Evolutionary conservation across 305 asterid species (phyloP), one percentile per base, ranked within the genome.

Genomic region (Ajuga reptans): DNA sequence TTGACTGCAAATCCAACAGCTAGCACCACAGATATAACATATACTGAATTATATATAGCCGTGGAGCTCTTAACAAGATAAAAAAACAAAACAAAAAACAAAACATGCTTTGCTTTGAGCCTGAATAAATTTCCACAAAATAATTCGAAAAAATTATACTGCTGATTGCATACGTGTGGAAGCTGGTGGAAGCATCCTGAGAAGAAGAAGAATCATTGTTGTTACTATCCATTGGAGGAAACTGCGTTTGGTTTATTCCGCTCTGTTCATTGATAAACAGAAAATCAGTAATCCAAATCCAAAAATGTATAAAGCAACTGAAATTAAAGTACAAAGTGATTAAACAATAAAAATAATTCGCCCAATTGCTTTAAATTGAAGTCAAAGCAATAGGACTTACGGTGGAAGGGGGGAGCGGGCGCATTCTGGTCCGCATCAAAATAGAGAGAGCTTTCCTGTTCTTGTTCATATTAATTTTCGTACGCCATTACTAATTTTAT

Each of bases 371-470:
- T 43, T 42, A 41, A 68, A 58, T 50, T 42, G 11, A 59, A 34
- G 79, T 43, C 10, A 45, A 56, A 64, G 50, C 58, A 64, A 31
- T 21, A 31, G 58, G 45, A 61, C 82, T 77, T 71, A 89, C 97
- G 50, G 86, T 33, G 1, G 84, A 64, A 36, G 96, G 95, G 49
- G 95, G 77, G 9, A 72, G 81, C 6, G 88, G 87, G 17, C 86
- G 87, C 93, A 86, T 89, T 83, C 83, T 87, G 69, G 91, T 81
- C 14, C 95, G 91, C 90, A 91, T 73, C 75, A 91, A 73, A 79
- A 91, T 71, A 17, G 95, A 79, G 12, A 91, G 90, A 29, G 86
- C 95, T 57, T 87, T 89, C 71, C 68, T 88, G 84, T 83, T 91
- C 87, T 82, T 87, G 50, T 31, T 68, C 80, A 69, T 60, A 52